These are phyloP conservation scores for Penicillium sp. DNA, from an alignment of 2,329 filamentous ascomycete species.

Conservation along the genomic window DNA sequence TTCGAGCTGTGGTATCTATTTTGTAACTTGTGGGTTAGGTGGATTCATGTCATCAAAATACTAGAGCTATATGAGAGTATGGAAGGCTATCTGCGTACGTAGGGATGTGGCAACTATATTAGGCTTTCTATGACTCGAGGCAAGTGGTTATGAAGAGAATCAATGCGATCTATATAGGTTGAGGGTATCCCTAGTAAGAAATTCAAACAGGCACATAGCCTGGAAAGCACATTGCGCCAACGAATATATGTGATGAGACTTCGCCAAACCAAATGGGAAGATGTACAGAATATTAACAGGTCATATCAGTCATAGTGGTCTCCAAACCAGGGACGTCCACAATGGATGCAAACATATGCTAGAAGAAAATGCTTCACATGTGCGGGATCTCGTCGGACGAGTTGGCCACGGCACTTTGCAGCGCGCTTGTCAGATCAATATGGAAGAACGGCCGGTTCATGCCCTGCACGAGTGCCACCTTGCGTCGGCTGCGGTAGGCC, in stretches of 20 bases:
- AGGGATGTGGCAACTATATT: background rate
- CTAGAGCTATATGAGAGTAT: background rate
- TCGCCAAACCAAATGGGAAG: background rate
- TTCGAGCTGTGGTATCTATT: too few species aligned
- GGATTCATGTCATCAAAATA: too few species aligned
- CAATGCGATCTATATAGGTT: background rate
- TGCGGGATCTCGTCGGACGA: conserved; percentile 47
- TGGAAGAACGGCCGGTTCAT: conserved; percentile 90
- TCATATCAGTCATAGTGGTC: conserved; percentile 19
- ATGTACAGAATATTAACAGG: conserved; percentile 14
- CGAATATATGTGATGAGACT: background rate
- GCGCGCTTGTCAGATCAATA: conserved; percentile 79
- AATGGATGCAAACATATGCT: conserved; percentile 13
- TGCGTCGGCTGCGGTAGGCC: conserved; percentile 38
- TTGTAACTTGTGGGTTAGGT: too few species aligned
- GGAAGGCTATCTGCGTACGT: too few species aligned
- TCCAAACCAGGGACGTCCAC: conserved; percentile 22
- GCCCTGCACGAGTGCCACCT: conserved; percentile 69
- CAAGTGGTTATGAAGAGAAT: background rate
- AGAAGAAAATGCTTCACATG: background rate
- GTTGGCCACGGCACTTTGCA: conserved; percentile 82
- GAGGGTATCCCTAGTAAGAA: background rate
- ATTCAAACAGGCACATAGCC: background rate
- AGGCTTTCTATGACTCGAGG: background rate
- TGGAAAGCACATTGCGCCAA: background rate